Conservation (phyloP, 169 alveolate species). For the Theileria orientalis region DNA sequence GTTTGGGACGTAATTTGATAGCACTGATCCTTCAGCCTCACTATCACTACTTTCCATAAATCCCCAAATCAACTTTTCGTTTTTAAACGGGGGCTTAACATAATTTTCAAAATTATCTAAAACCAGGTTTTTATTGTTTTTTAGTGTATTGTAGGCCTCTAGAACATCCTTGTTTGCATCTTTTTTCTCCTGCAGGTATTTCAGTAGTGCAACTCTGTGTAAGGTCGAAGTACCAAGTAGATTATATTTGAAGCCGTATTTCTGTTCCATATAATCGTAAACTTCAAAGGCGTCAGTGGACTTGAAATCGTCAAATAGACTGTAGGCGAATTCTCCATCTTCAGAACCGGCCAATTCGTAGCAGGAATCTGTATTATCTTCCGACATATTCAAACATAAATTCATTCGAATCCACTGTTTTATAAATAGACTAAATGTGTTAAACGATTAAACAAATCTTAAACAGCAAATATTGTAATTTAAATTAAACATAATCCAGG, state of each 20-base stretch:
- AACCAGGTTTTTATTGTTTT: conserved; percentile 46
- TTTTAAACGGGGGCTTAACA: conserved; percentile 57
- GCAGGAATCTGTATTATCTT: neutral
- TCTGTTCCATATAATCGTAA: conserved; percentile 61
- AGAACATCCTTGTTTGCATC: conserved; percentile 33
- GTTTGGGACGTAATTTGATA: conserved; percentile 1
- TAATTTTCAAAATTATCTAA: conserved; percentile 80
- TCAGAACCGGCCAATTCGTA: conserved; percentile 24
- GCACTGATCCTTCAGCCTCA: conserved; percentile 35
- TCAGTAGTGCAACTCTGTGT: conserved; percentile 51
- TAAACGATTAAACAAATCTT: too few relatives aligned
- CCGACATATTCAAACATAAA: neutral
- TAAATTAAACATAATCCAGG: too few relatives aligned
- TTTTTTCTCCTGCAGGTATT: conserved; percentile 47
- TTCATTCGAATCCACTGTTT: too few relatives aligned
- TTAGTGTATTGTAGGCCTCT: conserved; percentile 19
- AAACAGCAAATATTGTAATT: too few relatives aligned
- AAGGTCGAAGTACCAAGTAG: conserved; percentile 50
- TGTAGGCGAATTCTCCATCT: conserved; percentile 69
- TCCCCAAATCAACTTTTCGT: conserved; percentile 64
- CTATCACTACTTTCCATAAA: conserved; percentile 64
- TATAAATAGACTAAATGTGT: too few relatives aligned
- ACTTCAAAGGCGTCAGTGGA: conserved; percentile 70
- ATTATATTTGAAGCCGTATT: conserved; percentile 45
- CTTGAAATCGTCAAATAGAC: conserved; percentile 72